Evolutionary conservation across 1,284 basidiomycete genomes (phyloP), one percentile per base, ranked within the genome.

Genomic region (Leucoagaricus sp.): DNA sequence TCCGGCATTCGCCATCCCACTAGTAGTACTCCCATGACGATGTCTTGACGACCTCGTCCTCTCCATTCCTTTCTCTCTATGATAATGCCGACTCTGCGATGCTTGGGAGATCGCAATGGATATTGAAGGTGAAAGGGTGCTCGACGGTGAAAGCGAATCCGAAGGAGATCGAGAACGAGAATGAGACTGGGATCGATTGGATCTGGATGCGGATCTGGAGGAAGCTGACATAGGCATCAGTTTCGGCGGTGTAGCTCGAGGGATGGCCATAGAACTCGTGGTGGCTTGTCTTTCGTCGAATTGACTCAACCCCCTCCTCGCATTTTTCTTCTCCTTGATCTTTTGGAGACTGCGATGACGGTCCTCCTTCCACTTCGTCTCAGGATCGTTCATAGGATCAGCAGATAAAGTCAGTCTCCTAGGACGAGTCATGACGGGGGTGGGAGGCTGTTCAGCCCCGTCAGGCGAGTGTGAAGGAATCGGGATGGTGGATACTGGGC

Each of bases 281-380:
- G 23, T 48, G 5, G 26, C 45, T 10, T 54, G 53, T 15, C 53
- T 44, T 21, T 55, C 54, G 15, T 50, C 64, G 58, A 44, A 47
- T 33, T n/a, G 57, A 53, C 34, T 55, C 42, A 48, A 25, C 9
- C 54, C 67, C 53, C 69, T 59, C 49, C 71, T 60, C 26, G 64
- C 59, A 12, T 67, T 64, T 65, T 72, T 72, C 56, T 70, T 69
- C 64, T 75, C 73, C 50, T 63, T 70, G 60, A 82, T 63, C 47
- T 65, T 63, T 48, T 75, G 71, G 7, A 81, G 67, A 50, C 72
- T 77, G 58, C 63, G 53, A 58, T 73, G 72, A 23, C 80, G 69
- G 51, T 69, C 69, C 23, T 72, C 72, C 76, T 78, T 79, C 81
- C 79, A 79, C 23, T 48, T 34, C 15, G 33, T 12, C 19, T 54